Evolutionary conservation across 306 rosid species (phyloP).

Genomic region (Gastrolobium villosum): DNA sequence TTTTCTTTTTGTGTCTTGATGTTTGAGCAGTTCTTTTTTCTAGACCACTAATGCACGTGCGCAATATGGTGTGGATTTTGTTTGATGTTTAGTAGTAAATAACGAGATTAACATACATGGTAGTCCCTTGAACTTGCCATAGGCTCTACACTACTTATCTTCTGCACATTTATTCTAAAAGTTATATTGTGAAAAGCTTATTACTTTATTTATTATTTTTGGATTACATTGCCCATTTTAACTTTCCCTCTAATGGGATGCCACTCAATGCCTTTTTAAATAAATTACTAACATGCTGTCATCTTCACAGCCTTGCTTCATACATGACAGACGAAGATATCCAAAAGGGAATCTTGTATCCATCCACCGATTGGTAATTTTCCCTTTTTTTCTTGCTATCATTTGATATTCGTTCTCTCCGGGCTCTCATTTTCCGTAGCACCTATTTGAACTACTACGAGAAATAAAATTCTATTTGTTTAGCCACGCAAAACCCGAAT

Average conservation of each 20-base stretch:
- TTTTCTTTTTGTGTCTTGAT: constrained; percentile 3
- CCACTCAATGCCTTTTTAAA: constrained; percentile 28
- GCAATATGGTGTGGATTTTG: constrained; percentile 11
- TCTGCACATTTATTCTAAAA: constrained; percentile 14
- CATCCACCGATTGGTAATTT: constrained; percentile 77
- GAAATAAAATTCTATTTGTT: constrained; percentile 11
- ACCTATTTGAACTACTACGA: constrained; percentile 2
- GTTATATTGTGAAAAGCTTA: constrained; percentile 28
- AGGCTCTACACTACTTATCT: constrained; percentile 17
- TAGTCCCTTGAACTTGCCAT: constrained; percentile 18
- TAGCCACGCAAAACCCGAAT: neutral
- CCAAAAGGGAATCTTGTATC: constrained; percentile 82
- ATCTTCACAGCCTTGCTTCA: constrained; percentile 84
- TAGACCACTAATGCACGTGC: neutral
- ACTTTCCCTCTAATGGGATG: constrained; percentile 30
- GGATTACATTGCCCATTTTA: constrained; percentile 1
- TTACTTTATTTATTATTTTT: neutral
- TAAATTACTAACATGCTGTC: constrained; percentile 56
- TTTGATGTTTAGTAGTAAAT: constrained; percentile 18
- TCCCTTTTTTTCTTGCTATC: constrained; percentile 33
- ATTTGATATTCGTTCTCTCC: constrained; percentile 26
- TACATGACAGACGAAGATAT: constrained; percentile 89
- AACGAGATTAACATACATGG: neutral
- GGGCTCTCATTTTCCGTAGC: neutral
- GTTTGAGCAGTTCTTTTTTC: constrained; percentile 12